These are phyloP conservation scores for Schizopora paradoxa DNA, from an alignment of 1,284 basidiomycete species.

Conservation along the genomic window DNA sequence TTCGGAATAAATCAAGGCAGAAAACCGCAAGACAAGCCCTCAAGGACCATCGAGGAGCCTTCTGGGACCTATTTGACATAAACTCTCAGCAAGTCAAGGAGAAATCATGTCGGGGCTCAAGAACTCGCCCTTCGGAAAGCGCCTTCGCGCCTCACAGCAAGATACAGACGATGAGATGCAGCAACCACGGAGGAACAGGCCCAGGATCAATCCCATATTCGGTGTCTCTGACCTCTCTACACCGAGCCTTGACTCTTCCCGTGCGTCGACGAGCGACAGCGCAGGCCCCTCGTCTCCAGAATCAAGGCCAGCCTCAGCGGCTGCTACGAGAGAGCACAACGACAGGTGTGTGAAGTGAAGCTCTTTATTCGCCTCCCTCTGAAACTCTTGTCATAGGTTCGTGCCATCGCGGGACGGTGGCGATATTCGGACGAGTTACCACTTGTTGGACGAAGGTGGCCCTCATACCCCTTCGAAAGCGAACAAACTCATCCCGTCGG, in stretches of 20 bases:
- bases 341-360: constrained; percentile 34
- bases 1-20: background rate
- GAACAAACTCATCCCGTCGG: constrained; percentile 67
- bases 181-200: constrained; percentile 42
- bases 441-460: constrained; percentile 64
- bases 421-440: constrained; percentile 71
- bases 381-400: constrained; percentile 36
- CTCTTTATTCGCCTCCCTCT: background rate
- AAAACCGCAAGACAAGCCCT: constrained; percentile 9
- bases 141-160: constrained; percentile 60
- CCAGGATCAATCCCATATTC: constrained; percentile 50
- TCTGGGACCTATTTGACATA: too few relatives aligned
- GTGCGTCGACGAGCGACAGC: constrained; percentile 50
- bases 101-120: constrained; percentile 61
- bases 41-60: constrained; percentile 4
- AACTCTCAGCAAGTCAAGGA: constrained; percentile 1
- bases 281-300: constrained; percentile 49
- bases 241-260: constrained; percentile 51
- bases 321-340: constrained; percentile 53
- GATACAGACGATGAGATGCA: constrained; percentile 44
- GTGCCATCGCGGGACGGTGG: constrained; percentile 66
- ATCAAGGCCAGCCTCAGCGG: too few relatives aligned
- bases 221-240: constrained; percentile 40
- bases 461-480: constrained; percentile 62
- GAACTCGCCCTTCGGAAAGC: constrained; percentile 76